phyloP scores from a whole-genome alignment of 2,329 filamentous ascomycete genomes.

The Ascochyta fabae region DNA sequence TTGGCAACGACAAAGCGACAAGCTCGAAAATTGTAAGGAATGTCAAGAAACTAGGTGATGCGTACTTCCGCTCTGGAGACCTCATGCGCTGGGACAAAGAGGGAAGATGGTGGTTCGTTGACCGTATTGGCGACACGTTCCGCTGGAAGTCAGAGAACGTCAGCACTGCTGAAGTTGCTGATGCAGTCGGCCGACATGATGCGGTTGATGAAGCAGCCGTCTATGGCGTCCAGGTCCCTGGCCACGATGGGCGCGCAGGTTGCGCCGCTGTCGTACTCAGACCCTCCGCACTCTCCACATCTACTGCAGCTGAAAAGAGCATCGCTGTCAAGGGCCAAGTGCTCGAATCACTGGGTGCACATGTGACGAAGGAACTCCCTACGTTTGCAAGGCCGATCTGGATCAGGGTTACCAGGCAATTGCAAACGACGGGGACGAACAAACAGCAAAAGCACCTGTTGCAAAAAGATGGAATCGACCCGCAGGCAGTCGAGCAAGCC shows the following conservation, averaged over 20 bases:
- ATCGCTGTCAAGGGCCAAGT: slow-evolving; percentile 17
- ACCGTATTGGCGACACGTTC: slow-evolving; percentile 50
- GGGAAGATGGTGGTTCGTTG: slow-evolving; percentile 47
- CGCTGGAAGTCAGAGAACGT: slow-evolving; percentile 56
- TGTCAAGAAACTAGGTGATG: slow-evolving; percentile 45
- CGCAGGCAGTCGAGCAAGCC: slow-evolving; percentile 41
- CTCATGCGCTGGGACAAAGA: slow-evolving; percentile 42
- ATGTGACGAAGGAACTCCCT: slow-evolving; percentile 49
- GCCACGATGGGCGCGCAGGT: slow-evolving; percentile 53
- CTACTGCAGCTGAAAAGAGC: slow-evolving; percentile 12
- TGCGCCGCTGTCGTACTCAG: slow-evolving; percentile 52
- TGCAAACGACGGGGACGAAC: slow-evolving; percentile 56
- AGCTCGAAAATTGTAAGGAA: slow-evolving; percentile 43
- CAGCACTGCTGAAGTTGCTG: slow-evolving; percentile 53
- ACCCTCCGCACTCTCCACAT: slow-evolving; percentile 7
- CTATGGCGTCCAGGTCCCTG: slow-evolving; percentile 54
- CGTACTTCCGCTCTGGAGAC: slow-evolving; percentile 49
- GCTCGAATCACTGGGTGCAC: slow-evolving; percentile 39
- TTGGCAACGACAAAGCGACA: slow-evolving; percentile 51
- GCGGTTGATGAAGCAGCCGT: slow-evolving; percentile 53
- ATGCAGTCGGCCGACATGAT: slow-evolving; percentile 49
- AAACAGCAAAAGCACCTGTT: slow-evolving; percentile 55
- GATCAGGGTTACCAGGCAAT: slow-evolving; percentile 47
- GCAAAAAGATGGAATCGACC: slow-evolving; percentile 52
- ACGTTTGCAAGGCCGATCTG: slow-evolving; percentile 55